phyloP scores from a whole-genome alignment of 257 asterid species.

The Parsonsia alboflavescens region DNA sequence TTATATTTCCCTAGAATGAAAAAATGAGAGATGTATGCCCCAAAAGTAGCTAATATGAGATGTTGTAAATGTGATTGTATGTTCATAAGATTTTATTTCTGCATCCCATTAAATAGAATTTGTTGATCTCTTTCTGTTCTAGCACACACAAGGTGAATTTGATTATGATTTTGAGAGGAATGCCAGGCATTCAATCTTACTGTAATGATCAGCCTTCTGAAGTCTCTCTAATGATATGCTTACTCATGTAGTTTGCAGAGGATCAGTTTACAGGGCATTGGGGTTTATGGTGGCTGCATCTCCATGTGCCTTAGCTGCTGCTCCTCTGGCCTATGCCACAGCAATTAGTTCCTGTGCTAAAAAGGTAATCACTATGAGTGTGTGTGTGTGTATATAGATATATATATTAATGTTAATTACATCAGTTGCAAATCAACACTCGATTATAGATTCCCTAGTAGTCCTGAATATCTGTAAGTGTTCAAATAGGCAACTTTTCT shows the following conservation, averaged over 20 bases:
- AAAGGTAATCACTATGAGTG: constrained; percentile 45
- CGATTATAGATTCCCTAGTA: background rate
- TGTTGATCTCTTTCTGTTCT: background rate
- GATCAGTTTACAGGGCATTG: constrained; percentile 91
- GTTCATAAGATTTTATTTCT: background rate
- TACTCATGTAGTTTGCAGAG: constrained; percentile 75
- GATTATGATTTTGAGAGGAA: background rate
- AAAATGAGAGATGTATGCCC: background rate
- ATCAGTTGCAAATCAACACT: background rate
- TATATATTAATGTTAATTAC: background rate
- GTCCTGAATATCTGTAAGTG: background rate
- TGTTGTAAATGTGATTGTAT: background rate
- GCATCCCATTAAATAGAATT: background rate
- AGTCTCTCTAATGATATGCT: constrained; percentile 3
- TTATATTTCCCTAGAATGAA: background rate
- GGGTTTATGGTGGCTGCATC: constrained; percentile 99
- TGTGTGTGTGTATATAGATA: background rate
- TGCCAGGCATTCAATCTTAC: background rate
- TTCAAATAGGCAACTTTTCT: background rate
- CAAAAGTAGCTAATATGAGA: background rate
- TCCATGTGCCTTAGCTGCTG: constrained; percentile 98
- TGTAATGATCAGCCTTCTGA: background rate
- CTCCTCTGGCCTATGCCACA: constrained; percentile 93
- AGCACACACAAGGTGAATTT: background rate
- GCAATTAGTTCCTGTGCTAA: constrained; percentile 98